Base-by-base conservation (phyloP, 2,329 filamentous ascomycete genomes). In the Colletotrichum sp. region DNA sequence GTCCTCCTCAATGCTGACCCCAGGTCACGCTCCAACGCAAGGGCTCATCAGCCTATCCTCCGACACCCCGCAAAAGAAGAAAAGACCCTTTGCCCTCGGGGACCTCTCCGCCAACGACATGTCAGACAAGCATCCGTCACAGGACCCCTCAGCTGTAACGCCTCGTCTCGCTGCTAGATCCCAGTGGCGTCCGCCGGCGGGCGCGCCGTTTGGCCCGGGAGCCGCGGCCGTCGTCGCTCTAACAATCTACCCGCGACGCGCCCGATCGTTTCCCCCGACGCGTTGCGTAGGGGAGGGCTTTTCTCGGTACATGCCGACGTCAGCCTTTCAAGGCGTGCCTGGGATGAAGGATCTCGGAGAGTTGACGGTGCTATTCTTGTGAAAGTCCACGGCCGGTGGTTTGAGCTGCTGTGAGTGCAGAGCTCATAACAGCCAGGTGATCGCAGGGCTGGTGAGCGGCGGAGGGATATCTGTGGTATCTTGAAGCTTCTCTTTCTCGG, bases 71-170 rank as follows among this genome's bases (percentile, higher is more conserved):
- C 64, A 21, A 30, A 61, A 68, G 36, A 18, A 24, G 24, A 65
- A 32, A 36, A 58, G 18, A 26, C 26, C 28, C 28, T 62, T 65
- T 12, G 5, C 38, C 32, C 36, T n/a, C 24, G 21, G 32, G 14
- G 32, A 16, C 26, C 66, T 62, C 65, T 73, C 71, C 58, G 56
- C 71, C 28, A 26, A 56, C 58, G 52, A 26, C 18, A n/a, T 28
- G 26, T 73, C 56, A 70, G 71, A 73, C 65, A 73, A 34, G 43
- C 32, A 56, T 68, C 30, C 36, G 71, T 73, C 71, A 52, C 71
- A 73, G 43, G 32, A 56, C 43, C 14, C 18, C 10, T 48, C 56
- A 58, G 65, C 56, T 70, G 71, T 73, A 64, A 73, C 65, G 36
- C 58, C 36, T 67, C 38, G 30, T 21, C 34, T 28, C 16, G 52